Percentiles rank a stretch among this genome's conserved stretches.
phyloP scores from a whole-genome alignment of 1,284 basidiomycete species.

The Boletus nobilissimus region DNA sequence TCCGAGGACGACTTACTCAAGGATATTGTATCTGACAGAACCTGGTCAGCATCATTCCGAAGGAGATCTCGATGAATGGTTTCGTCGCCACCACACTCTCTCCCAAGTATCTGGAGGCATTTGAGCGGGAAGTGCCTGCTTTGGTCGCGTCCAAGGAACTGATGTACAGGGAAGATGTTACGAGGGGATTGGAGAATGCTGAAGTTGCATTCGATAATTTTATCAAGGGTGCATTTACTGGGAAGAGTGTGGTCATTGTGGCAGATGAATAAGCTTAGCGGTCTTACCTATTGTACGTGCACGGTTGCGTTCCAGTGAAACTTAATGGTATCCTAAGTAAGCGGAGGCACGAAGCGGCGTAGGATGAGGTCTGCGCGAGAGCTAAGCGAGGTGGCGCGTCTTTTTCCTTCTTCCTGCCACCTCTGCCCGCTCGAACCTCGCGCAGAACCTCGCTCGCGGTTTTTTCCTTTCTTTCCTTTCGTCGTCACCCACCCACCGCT shows the following conservation, averaged over 20 bases:
- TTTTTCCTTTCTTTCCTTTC: not conserved
- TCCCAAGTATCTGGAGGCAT: slow-evolving; percentile 25
- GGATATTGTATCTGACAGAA: slow-evolving; percentile 18
- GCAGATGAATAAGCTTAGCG: slow-evolving; percentile 24
- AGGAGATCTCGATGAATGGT: slow-evolving; percentile 25
- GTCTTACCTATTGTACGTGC: too few relatives aligned
- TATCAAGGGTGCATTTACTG: slow-evolving; percentile 24
- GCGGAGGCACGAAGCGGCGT: not conserved
- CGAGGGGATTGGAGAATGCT: slow-evolving; percentile 34
- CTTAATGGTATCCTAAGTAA: not conserved
- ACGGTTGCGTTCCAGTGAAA: too few relatives aligned
- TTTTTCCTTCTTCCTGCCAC: not conserved
- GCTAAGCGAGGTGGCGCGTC: not conserved
- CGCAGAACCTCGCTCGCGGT: not conserved
- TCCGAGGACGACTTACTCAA: not conserved
- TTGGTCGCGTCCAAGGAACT: slow-evolving; percentile 28
- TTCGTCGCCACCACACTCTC: slow-evolving; percentile 3
- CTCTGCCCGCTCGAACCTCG: not conserved
- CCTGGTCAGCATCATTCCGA: slow-evolving; percentile 6
- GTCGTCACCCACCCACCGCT: too few relatives aligned
- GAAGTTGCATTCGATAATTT: slow-evolving; percentile 16
- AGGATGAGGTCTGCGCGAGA: not conserved
- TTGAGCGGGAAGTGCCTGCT: slow-evolving; percentile 23
- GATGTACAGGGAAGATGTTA: slow-evolving; percentile 19
- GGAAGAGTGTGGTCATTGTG: slow-evolving; percentile 28